Conservation (phyloP, 768 basidiomycete species). For the Hygrocybe punicea region DNA sequence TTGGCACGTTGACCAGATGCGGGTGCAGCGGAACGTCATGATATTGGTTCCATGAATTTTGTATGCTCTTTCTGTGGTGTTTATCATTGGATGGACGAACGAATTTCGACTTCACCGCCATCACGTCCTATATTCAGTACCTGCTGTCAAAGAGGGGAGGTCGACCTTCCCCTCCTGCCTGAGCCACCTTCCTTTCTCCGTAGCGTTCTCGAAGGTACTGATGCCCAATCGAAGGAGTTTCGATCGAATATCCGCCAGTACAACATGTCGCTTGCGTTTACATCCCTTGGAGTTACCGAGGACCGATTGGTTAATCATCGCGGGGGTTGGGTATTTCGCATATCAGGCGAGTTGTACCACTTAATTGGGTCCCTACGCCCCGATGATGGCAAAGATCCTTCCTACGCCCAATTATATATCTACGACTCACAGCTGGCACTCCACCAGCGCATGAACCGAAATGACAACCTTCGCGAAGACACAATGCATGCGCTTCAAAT, state of each 20-base stretch:
- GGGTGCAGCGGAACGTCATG: too few relatives aligned
- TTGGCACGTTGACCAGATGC: too few relatives aligned
- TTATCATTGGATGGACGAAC: slow-evolving; percentile 15
- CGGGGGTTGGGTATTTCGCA: slow-evolving; percentile 20
- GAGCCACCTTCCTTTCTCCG: slow-evolving; percentile 19
- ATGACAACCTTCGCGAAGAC: slow-evolving; percentile 17
- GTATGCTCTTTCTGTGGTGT: slow-evolving; percentile 13
- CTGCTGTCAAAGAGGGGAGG: slow-evolving; percentile 20
- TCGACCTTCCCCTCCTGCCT: slow-evolving; percentile 20
- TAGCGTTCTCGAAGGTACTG: slow-evolving; percentile 3
- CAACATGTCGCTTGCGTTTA: slow-evolving; percentile 41
- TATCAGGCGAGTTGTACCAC: slow-evolving; percentile 35
- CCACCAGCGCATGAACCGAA: slow-evolving; percentile 23
- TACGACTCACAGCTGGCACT: slow-evolving; percentile 36
- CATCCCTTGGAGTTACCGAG: slow-evolving; percentile 34
- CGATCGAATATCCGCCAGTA: slow-evolving; percentile 25
- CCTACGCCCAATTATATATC: slow-evolving; percentile 12
- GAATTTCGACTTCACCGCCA: slow-evolving; percentile 1
- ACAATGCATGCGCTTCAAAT: slow-evolving; percentile 26
- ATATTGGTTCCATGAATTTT: slow-evolving; percentile 8
- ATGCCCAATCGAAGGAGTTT: slow-evolving; percentile 13
- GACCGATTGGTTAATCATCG: too few relatives aligned
- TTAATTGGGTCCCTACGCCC: slow-evolving; percentile 29
- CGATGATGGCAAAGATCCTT: slow-evolving; percentile 12
- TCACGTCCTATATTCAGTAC: slow-evolving; percentile 20